A percentile compares a stretch with the other conserved stretches of the same genome.
These are phyloP conservation scores for Thielaviopsis punctulata DNA, from an alignment of 2,329 filamentous ascomycete genomes.

Conservation along the genomic window DNA sequence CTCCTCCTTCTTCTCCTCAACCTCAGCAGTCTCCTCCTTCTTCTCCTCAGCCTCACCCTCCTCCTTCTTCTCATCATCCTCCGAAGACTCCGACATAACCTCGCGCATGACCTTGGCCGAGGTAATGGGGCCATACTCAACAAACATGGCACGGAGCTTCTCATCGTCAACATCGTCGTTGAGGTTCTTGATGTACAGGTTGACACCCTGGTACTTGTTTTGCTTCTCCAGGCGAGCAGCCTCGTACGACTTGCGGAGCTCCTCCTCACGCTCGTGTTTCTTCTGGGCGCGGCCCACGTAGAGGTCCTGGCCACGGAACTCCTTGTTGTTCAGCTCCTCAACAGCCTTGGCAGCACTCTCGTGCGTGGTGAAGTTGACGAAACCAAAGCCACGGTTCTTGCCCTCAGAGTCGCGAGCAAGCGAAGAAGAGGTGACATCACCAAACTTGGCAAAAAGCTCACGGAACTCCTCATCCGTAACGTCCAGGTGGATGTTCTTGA, in stretches of 20 bases:
- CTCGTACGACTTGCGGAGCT: slow-evolving; percentile 97
- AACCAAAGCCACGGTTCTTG: slow-evolving; percentile 90
- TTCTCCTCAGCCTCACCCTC: slow-evolving; percentile 36
- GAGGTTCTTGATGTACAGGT: slow-evolving; percentile 99
- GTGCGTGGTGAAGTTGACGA: slow-evolving; percentile 90
- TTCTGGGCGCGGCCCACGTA: slow-evolving; percentile 98
- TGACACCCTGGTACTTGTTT: slow-evolving; percentile 98
- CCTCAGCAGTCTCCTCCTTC: slow-evolving; percentile 24
- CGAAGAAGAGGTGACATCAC: slow-evolving; percentile 88
- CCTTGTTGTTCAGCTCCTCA: slow-evolving; percentile 77
- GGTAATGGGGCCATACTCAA: slow-evolving; percentile 83
- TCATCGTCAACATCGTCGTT: slow-evolving; percentile 95
- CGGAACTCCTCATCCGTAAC: slow-evolving; percentile 90
- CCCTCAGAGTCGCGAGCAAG: slow-evolving; percentile 77
- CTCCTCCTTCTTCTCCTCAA: slow-evolving; percentile 33
- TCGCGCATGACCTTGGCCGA: slow-evolving; percentile 99
- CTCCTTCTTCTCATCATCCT: slow-evolving; percentile 34
- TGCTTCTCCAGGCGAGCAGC: slow-evolving; percentile 95
- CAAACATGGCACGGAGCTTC: slow-evolving; percentile 87
- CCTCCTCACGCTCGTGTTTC: slow-evolving; percentile 99
- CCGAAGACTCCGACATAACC: slow-evolving; percentile 37
- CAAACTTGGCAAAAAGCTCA: slow-evolving; percentile 76
- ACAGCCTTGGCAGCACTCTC: slow-evolving; percentile 75
- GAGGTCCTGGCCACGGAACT: slow-evolving; percentile 86
- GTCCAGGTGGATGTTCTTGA: slow-evolving; percentile 87